Evolutionary conservation across 2,329 filamentous ascomycete genomes (phyloP).

Genomic region (Aspergillus novofumigatus): DNA sequence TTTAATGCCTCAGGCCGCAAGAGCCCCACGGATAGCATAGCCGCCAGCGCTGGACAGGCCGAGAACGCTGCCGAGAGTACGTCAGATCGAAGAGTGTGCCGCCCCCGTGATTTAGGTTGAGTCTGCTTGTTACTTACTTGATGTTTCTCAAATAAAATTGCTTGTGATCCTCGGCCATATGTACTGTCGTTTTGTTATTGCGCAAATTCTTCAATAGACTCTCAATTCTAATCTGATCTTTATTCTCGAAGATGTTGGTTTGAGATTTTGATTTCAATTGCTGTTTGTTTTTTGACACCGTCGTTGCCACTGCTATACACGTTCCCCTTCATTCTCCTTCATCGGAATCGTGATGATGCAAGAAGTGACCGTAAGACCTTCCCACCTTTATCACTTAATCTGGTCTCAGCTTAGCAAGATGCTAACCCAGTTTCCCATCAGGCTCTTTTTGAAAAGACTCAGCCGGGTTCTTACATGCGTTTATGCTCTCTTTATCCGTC

Average conservation of each 20-base stretch:
- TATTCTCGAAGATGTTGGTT: conserved; percentile 20
- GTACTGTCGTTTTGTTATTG: conserved; percentile 8
- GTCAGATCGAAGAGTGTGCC: conserved; percentile 13
- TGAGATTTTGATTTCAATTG: conserved; percentile 12
- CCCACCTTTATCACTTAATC: neutral
- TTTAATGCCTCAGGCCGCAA: neutral
- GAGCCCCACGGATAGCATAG: neutral
- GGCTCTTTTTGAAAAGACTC: conserved; percentile 20
- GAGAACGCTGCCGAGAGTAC: conserved; percentile 18
- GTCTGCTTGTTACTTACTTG: conserved; percentile 1
- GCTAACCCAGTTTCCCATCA: conserved; percentile 11
- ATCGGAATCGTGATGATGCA: conserved; percentile 23
- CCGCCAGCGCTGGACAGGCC: conserved; percentile 4
- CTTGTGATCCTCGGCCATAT: conserved; percentile 2
- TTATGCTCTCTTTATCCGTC: conserved; percentile 17
- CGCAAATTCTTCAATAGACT: neutral
- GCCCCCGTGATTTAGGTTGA: neutral
- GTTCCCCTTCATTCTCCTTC: conserved; percentile 19
- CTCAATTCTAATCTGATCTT: conserved; percentile 5
- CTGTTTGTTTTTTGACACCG: conserved; percentile 12
- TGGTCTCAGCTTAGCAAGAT: neutral
- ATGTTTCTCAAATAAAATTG: conserved; percentile 7
- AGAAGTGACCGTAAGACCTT: conserved; percentile 26
- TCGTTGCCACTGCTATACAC: conserved; percentile 20
- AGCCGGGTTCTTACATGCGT: conserved; percentile 19